phyloP scores from a whole-genome alignment of 306 rosid genomes.

The Cucumis cinereus region DNA sequence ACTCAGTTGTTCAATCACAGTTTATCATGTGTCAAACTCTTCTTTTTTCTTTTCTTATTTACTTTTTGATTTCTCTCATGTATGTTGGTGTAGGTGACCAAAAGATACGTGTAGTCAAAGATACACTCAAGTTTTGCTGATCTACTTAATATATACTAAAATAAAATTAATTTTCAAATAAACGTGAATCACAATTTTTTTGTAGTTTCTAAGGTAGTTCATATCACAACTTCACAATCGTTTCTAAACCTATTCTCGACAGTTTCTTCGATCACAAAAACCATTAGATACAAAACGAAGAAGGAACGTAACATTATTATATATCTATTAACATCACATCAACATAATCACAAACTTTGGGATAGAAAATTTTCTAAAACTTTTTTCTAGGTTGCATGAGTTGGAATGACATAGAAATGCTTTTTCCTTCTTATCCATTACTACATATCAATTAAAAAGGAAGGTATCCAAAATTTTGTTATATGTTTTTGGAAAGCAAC shows the following conservation, averaged over 20 bases:
- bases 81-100: no score
- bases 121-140: no score
- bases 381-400: neutral
- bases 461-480: neutral
- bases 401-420: neutral
- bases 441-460: neutral
- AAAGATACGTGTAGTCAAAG: no score
- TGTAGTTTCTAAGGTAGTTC: no score
- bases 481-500: neutral
- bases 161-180: no score
- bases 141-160: no score
- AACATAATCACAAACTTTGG: neutral
- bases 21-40: no score
- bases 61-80: no score
- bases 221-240: neutral
- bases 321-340: neutral
- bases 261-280: neutral
- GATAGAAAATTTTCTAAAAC: neutral
- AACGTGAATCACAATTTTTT: no score
- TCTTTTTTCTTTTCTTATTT: no score
- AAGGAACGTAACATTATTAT: neutral
- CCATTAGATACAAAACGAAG: neutral
- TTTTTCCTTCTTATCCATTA: slow-evolving; percentile 1
- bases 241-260: neutral
- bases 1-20: no score